Percentiles rank a stretch among this genome's conserved stretches.
Evolutionary conservation across 495 filamentous ascomycete genomes (phyloP).

Genomic region (Talaromyces adpressus): DNA sequence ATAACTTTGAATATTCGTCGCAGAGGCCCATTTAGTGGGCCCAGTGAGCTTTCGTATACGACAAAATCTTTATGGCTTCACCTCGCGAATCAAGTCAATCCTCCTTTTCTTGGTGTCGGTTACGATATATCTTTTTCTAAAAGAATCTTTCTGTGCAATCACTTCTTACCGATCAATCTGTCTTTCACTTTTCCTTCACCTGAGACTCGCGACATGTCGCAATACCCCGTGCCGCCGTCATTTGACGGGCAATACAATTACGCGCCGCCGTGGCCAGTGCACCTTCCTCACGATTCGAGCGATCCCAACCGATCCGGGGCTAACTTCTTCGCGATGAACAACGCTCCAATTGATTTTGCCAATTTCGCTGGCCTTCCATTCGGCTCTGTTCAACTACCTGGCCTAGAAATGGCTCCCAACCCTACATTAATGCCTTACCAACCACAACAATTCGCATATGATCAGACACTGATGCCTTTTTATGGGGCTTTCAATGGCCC

Average conservation of each 20-base stretch:
- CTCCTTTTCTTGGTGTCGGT: neutral
- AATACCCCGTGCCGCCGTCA: constrained; percentile 46
- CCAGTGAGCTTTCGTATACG: neutral
- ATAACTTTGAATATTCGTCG: neutral
- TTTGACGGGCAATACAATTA: constrained; percentile 37
- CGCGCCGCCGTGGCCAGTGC: constrained; percentile 25
- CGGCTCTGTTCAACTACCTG: neutral
- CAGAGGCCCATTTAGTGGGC: neutral
- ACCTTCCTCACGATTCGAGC: constrained; percentile 12
- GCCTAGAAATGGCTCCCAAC: neutral
- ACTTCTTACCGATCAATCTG: neutral
- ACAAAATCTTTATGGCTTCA: constrained; percentile 1
- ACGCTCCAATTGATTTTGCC: constrained; percentile 5
- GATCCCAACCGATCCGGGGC: constrained; percentile 2
- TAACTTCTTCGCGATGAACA: constrained; percentile 4
- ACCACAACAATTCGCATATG: neutral
- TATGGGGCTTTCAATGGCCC: neutral
- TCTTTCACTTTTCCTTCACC: neutral
- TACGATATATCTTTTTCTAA: neutral
- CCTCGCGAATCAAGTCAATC: neutral
- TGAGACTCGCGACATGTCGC: constrained; percentile 37
- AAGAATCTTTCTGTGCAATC: neutral
- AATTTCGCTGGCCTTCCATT: constrained; percentile 6
- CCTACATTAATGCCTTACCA: neutral
- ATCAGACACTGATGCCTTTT: neutral